These are phyloP conservation scores for Yamadazyma spencermartinsiae DNA, from an alignment of 1,139 yeast genomes.

Conservation along the genomic window DNA sequence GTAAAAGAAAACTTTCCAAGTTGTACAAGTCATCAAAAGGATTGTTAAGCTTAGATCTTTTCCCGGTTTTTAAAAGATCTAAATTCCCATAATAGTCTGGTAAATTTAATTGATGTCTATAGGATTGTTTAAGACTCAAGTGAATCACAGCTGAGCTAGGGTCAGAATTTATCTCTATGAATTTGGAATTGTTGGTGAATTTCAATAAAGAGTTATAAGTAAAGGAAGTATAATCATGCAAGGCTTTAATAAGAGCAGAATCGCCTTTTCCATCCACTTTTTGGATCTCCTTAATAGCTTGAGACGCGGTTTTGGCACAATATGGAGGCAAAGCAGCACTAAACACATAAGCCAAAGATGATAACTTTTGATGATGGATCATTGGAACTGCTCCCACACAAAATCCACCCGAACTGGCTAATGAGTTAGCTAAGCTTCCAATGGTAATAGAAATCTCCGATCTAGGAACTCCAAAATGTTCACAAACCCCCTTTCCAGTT, in stretches of 20 bases:
- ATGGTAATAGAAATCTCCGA: slow-evolving; percentile 77
- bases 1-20: slow-evolving; percentile 62
- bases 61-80: slow-evolving; percentile 39
- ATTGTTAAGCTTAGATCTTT: slow-evolving; percentile 34
- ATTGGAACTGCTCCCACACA: slow-evolving; percentile 84
- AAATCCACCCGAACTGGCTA: slow-evolving; percentile 94
- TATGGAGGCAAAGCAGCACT: slow-evolving; percentile 96
- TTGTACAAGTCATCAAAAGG: slow-evolving; percentile 48
- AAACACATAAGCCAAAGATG: slow-evolving; percentile 86
- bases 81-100: slow-evolving; percentile 51
- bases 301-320: slow-evolving; percentile 72
- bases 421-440: slow-evolving; percentile 80
- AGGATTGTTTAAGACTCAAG: slow-evolving; percentile 47
- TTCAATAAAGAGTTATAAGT: slow-evolving; percentile 21
- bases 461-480: slow-evolving; percentile 65
- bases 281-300: slow-evolving; percentile 48
- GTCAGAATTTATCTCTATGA: slow-evolving; percentile 56
- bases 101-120: slow-evolving; percentile 43
- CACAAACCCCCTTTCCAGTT: slow-evolving; percentile 84
- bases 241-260: slow-evolving; percentile 28
- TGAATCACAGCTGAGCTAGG: slow-evolving; percentile 69
- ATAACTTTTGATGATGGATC: slow-evolving; percentile 91
- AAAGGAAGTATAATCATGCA: slow-evolving; percentile 26
- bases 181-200: slow-evolving; percentile 23
- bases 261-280: slow-evolving; percentile 36